Conservation (phyloP, 805 yeast species). For the Yamadazyma phyllophila region DNA sequence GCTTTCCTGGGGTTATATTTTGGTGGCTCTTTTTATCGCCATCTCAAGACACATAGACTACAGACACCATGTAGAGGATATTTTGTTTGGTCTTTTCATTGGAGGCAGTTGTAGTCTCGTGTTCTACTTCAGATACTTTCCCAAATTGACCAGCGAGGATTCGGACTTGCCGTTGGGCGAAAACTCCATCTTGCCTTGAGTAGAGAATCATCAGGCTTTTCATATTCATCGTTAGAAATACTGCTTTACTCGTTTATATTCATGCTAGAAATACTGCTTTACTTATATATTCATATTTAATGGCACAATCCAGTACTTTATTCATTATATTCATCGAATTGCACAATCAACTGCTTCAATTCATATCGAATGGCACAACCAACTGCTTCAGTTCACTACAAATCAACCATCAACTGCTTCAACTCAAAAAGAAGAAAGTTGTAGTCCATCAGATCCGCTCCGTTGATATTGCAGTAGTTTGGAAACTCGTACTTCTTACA, state of each 20-base stretch:
- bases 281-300: background rate
- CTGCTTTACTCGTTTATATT: too few species aligned
- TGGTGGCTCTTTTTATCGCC: slow-evolving; percentile 31
- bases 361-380: too few species aligned
- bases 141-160: slow-evolving; percentile 5
- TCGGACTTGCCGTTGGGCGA: slow-evolving; percentile 9
- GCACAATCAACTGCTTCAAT: too few species aligned
- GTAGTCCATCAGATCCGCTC: slow-evolving; percentile 12
- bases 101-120: slow-evolving; percentile 22
- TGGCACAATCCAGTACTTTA: too few species aligned
- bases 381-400: too few species aligned
- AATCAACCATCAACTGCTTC: slow-evolving; percentile 1
- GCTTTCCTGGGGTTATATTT: slow-evolving; percentile 17
- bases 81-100: slow-evolving; percentile 25
- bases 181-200: slow-evolving; percentile 2
- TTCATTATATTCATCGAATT: too few species aligned
- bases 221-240: background rate
- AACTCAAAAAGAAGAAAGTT: slow-evolving; percentile 8
- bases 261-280: too few species aligned
- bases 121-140: slow-evolving; percentile 13
- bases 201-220: too few species aligned
- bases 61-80: slow-evolving; percentile 35
- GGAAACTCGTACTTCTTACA: slow-evolving; percentile 12
- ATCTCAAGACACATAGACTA: slow-evolving; percentile 34
- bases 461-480: slow-evolving; percentile 12